These are phyloP conservation scores for Cyclanthera cordifolia DNA, from an alignment of 306 rosid species.

Conservation along the genomic window DNA sequence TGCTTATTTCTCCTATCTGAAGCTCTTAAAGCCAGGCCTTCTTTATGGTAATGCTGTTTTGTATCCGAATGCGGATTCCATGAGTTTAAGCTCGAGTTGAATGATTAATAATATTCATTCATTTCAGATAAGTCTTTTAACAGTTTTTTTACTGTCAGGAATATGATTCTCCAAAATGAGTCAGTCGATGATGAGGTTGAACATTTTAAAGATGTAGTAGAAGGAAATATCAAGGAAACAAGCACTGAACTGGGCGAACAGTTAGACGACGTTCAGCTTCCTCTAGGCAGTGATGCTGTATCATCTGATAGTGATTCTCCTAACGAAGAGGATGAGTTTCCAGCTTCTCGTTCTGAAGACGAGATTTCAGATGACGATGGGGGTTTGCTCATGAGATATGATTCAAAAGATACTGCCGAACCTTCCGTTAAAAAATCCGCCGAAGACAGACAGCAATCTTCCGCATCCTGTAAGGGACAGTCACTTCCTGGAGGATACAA, in stretches of 20 bases:
- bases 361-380: slow-evolving; percentile 57
- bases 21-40: slow-evolving; percentile 82
- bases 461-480: slow-evolving; percentile 28
- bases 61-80: neutral
- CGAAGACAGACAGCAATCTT: slow-evolving; percentile 23
- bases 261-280: slow-evolving; percentile 16
- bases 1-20: slow-evolving; percentile 91
- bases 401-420: slow-evolving; percentile 16
- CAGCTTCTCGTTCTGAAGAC: slow-evolving; percentile 43
- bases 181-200: slow-evolving; percentile 71
- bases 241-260: slow-evolving; percentile 24
- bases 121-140: neutral
- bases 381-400: slow-evolving; percentile 35
- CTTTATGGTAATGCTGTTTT: slow-evolving; percentile 51
- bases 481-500: slow-evolving; percentile 72
- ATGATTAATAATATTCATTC: neutral
- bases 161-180: slow-evolving; percentile 62
- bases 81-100: neutral
- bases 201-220: slow-evolving; percentile 77
- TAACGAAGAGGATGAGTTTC: slow-evolving; percentile 43
- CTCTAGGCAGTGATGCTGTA: slow-evolving; percentile 25
- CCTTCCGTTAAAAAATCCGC: slow-evolving; percentile 19
- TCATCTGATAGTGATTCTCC: slow-evolving; percentile 43
- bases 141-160: slow-evolving; percentile 36
- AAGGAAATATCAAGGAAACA: slow-evolving; percentile 52